These are phyloP conservation scores for Cicer judaicum DNA, from an alignment of 306 rosid species.

Conservation along the genomic window DNA sequence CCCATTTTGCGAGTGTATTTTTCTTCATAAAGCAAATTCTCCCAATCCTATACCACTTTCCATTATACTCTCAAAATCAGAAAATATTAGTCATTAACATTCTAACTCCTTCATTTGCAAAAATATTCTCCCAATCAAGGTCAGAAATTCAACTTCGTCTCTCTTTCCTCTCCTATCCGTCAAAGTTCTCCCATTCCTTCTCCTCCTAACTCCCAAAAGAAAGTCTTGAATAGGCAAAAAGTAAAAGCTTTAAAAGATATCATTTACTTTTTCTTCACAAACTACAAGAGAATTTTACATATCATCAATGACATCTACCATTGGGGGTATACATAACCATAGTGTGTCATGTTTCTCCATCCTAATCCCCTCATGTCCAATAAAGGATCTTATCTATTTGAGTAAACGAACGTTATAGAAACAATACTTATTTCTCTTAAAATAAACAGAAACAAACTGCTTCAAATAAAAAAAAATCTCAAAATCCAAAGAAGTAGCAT, in stretches of 20 bases:
- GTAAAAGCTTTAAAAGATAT: background rate
- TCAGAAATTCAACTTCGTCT: background rate
- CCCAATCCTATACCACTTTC: background rate
- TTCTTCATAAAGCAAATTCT: too few species aligned
- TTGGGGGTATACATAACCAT: background rate
- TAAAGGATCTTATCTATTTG: too few species aligned
- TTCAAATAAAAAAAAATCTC: too few species aligned
- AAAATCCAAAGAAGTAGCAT: too few species aligned
- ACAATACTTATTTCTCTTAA: too few species aligned
- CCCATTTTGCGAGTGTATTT: too few species aligned
- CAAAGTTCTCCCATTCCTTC: too few species aligned
- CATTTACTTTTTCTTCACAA: background rate
- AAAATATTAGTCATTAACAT: background rate
- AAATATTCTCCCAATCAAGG: background rate
- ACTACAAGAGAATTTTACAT: background rate
- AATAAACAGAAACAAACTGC: too few species aligned
- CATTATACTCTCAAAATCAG: background rate
- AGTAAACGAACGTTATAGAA: too few species aligned
- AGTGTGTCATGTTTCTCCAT: background rate
- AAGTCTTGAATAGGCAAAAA: background rate
- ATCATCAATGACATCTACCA: background rate
- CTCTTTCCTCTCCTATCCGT: background rate
- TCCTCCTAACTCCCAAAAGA: too few species aligned
- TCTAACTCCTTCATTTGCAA: background rate
- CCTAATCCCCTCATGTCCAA: too few species aligned